Evolutionary conservation across 257 asterid species (phyloP).

Genomic region (Euphrasia confusa): DNA sequence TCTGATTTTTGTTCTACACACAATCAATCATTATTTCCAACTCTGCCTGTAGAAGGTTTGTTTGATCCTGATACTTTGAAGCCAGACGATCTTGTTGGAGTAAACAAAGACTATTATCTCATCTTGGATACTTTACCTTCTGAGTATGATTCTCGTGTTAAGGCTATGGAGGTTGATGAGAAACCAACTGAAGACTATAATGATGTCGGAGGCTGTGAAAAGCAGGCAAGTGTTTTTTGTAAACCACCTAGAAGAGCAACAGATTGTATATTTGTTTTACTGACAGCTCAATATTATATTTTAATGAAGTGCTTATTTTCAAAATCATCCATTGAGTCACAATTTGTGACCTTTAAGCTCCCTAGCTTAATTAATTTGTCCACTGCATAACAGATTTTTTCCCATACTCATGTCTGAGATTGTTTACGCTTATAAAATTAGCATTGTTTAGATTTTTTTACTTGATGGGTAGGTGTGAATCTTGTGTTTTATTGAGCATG

Average conservation of each 20-base stretch:
- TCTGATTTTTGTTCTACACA: constrained; percentile 4
- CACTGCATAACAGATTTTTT: background rate
- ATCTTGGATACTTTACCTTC: constrained; percentile 94
- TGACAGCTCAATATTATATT: background rate
- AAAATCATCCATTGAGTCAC: background rate
- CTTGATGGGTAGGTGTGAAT: too few species aligned
- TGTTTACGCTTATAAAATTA: background rate
- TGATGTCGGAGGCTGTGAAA: constrained; percentile 95
- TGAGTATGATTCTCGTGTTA: constrained; percentile 93
- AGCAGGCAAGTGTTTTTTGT: constrained; percentile 49
- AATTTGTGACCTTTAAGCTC: background rate
- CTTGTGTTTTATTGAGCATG: too few species aligned
- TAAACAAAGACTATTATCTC: constrained; percentile 91
- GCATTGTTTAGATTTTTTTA: too few species aligned
- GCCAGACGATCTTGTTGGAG: constrained; percentile 98
- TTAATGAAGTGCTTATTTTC: background rate
- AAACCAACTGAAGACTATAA: constrained; percentile 98
- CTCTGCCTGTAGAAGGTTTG: constrained; percentile 83
- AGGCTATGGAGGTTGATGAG: constrained; percentile 99
- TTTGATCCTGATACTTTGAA: constrained; percentile 92
- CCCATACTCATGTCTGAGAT: background rate
- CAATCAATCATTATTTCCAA: constrained; percentile 1
- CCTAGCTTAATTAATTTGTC: background rate
- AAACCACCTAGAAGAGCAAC: background rate
- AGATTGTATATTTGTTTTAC: background rate